Conservation (phyloP, 495 filamentous ascomycete genomes). For the Parathielavia appendiculata region DNA sequence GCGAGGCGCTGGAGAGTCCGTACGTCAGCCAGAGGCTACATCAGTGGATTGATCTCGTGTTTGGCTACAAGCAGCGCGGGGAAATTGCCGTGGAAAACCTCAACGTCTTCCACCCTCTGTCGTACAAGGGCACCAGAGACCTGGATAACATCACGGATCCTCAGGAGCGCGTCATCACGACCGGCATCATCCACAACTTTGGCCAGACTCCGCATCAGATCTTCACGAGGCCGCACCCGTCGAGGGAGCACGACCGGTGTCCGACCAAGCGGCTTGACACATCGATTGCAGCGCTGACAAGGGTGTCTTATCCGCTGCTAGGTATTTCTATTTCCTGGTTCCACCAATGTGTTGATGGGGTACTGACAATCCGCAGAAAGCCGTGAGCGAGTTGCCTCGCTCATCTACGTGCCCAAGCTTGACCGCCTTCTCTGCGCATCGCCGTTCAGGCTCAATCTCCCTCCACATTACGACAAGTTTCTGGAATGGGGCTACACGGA, state of each 20-base stretch:
- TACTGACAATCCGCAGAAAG: conserved; percentile 50
- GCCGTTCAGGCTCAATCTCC: conserved; percentile 76
- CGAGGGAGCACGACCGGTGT: conserved; percentile 60
- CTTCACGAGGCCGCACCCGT: conserved; percentile 72
- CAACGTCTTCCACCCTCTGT: conserved; percentile 94
- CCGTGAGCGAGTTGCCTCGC: conserved; percentile 69
- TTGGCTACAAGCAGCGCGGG: conserved; percentile 91
- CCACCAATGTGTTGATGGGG: not conserved
- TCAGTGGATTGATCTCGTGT: conserved; percentile 93
- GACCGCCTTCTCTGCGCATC: conserved; percentile 83
- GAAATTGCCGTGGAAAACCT: conserved; percentile 86
- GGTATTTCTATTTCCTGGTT: conserved; percentile 29
- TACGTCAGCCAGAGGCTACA: conserved; percentile 88
- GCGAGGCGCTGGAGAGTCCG: conserved; percentile 89
- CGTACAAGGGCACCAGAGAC: conserved; percentile 89
- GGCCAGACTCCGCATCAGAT: conserved; percentile 95
- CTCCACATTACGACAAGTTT: conserved; percentile 81
- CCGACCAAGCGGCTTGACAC: conserved; percentile 68
- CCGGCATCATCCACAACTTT: conserved; percentile 97
- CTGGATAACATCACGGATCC: conserved; percentile 88
- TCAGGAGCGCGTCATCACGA: conserved; percentile 75
- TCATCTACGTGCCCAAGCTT: conserved; percentile 71
- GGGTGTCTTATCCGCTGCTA: conserved; percentile 75
- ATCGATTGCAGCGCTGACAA: conserved; percentile 67
- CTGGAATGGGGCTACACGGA: conserved; percentile 97